Conservation (phyloP, 1,284 basidiomycete genomes). For the Ceratobasidium sp. region DNA sequence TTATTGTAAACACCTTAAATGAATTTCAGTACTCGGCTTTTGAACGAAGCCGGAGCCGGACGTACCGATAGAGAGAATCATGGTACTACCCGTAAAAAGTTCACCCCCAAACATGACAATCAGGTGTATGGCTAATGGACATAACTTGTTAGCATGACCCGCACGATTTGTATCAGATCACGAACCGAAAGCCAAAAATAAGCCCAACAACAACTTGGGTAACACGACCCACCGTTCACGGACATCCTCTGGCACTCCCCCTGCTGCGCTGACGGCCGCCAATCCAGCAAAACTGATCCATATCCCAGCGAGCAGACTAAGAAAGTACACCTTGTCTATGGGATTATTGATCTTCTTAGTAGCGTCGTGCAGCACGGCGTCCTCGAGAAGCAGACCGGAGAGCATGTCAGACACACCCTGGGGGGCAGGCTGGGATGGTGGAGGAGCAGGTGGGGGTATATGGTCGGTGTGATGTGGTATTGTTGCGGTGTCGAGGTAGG, state of each 20-base stretch:
- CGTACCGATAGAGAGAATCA: constrained; percentile 50
- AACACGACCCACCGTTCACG: constrained; percentile 34
- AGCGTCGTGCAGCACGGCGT: constrained; percentile 50
- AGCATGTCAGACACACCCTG: constrained; percentile 49
- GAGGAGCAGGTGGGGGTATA: background rate
- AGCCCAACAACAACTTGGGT: constrained; percentile 9
- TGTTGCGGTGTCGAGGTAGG: constrained; percentile 14
- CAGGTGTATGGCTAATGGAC: constrained; percentile 42
- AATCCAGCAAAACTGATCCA: constrained; percentile 49
- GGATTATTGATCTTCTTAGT: constrained; percentile 45
- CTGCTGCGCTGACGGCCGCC: constrained; percentile 46
- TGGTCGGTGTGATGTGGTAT: background rate
- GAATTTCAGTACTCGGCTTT: background rate
- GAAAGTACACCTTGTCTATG: constrained; percentile 38
- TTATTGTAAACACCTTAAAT: constrained; percentile 18
- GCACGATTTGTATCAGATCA: constrained; percentile 43
- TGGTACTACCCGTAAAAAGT: constrained; percentile 51
- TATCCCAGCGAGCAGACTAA: constrained; percentile 32
- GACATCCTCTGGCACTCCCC: constrained; percentile 49
- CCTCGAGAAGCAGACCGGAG: constrained; percentile 50
- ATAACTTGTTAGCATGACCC: constrained; percentile 44
- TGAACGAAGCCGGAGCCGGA: constrained; percentile 7
- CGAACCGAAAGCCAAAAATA: constrained; percentile 38
- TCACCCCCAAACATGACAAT: constrained; percentile 50
- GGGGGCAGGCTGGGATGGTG: constrained; percentile 5